Base-by-base conservation (phyloP, 2,329 filamentous ascomycete species). In the Xylariales sp. region DNA sequence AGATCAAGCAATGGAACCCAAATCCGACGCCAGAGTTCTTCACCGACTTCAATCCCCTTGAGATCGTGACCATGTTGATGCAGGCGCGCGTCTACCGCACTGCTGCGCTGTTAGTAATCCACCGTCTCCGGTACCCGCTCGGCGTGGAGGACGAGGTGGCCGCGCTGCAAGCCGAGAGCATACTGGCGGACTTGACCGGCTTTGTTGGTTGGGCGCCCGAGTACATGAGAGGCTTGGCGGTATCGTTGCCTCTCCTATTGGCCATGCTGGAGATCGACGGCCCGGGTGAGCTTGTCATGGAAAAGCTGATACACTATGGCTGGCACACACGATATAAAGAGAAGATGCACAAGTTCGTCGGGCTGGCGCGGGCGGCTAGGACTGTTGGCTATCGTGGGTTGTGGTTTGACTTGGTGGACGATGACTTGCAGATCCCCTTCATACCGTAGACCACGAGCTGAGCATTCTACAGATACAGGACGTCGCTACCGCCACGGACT, bases 31-130 rank as follows among this genome's bases (percentile, higher is more conserved):
- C 45, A 2, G 24, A 50, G 2, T 37, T 57, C 16, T 46, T 47
- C 14, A 36, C 33, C 1, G 37, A 35, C 1, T 59, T 53, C 33
- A 45, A 45, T 2, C 34, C 45, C n/a, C 34, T 48, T 24, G 57
- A 60, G 30, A 44, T 53, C 16, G 16, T 51, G 20, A 43, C 42
- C 7, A 56, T 61, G 49, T 38, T 50, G 15, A 49, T 55, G 7
- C 57, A 61, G 32, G 54, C 56, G 10, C 47, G 44, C n/a, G 45
- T 54, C 8, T 60, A 59, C 43, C 50, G 52, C 10, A 29, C 49
- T 3, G 54, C 52, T 3, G 50, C 43, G 24, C 41, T 59, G 16
- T 41, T 60, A 17, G 37, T 57, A 13, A 47, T 58, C 21, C 57
- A 61, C 35, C 53, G 57, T 2, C 37, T 57, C 20, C 43, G 53